Evolutionary conservation across 495 filamentous ascomycete genomes (phyloP).

Genomic region (Hapsidospora chrysogenum): DNA sequence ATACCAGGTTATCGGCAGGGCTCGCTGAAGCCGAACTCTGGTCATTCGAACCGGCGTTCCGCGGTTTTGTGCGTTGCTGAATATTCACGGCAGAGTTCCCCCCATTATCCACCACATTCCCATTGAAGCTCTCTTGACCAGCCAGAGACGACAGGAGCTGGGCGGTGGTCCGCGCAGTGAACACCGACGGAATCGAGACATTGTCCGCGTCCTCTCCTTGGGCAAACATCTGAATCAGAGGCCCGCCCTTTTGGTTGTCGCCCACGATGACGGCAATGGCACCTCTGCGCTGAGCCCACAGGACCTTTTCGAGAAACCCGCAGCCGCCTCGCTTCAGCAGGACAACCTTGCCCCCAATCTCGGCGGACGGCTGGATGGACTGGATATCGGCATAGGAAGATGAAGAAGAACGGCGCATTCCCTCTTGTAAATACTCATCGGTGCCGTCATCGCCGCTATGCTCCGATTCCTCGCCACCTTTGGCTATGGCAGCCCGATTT

Average conservation of each 20-base stretch:
- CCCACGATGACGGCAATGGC: slow-evolving; percentile 84
- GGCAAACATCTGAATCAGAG: slow-evolving; percentile 94
- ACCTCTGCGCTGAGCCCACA: slow-evolving; percentile 86
- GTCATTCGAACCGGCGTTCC: slow-evolving; percentile 14
- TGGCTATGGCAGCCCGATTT: slow-evolving; percentile 7
- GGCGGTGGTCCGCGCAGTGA: slow-evolving; percentile 89
- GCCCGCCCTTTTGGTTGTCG: slow-evolving; percentile 72
- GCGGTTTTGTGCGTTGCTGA: slow-evolving; percentile 25
- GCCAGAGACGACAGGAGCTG: slow-evolving; percentile 84
- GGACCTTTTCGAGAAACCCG: slow-evolving; percentile 92
- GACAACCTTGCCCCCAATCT: slow-evolving; percentile 86
- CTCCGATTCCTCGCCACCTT: slow-evolving; percentile 9
- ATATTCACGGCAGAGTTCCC: slow-evolving; percentile 30
- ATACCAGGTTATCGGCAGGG: not conserved
- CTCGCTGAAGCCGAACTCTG: slow-evolving; percentile 11
- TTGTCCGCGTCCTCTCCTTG: slow-evolving; percentile 77
- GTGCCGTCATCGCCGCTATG: slow-evolving; percentile 55
- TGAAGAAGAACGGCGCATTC: slow-evolving; percentile 21
- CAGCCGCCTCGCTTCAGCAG: slow-evolving; percentile 84
- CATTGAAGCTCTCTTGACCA: slow-evolving; percentile 46
- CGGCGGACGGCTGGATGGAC: slow-evolving; percentile 67
- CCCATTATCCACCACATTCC: slow-evolving; percentile 35
- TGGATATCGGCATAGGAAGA: slow-evolving; percentile 78
- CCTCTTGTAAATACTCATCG: slow-evolving; percentile 76
- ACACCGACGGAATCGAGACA: slow-evolving; percentile 81